phyloP scores from a whole-genome alignment of 2,329 filamentous ascomycete genomes.

The Trichoderma afroharzianum region DNA sequence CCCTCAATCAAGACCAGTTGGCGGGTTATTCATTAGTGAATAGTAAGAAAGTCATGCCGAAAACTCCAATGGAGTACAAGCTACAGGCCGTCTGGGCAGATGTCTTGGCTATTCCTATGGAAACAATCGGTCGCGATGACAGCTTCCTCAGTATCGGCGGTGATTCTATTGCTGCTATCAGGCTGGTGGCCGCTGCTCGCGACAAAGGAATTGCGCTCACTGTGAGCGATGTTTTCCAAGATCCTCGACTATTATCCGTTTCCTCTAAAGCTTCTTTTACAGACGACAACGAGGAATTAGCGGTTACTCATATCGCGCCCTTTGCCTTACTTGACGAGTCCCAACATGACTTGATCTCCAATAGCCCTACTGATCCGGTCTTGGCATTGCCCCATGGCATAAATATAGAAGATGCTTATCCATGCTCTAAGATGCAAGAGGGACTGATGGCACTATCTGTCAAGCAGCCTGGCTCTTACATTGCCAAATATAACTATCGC shows the following conservation, averaged over 20 bases:
- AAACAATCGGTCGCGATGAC: conserved; percentile 17
- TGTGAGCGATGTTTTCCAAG: not conserved
- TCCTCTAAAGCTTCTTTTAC: not conserved
- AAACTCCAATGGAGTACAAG: not conserved
- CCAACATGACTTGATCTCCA: not conserved
- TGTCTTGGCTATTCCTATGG: not conserved
- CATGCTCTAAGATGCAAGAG: not conserved
- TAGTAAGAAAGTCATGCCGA: not conserved
- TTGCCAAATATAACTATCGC: not conserved
- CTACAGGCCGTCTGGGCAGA: conserved; percentile 1
- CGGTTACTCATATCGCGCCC: not conserved
- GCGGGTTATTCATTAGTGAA: not conserved
- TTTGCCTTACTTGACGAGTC: not conserved
- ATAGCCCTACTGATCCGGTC: not conserved
- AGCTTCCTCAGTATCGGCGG: conserved; percentile 41
- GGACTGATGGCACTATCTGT: not conserved
- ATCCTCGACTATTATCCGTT: not conserved
- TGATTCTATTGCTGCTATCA: conserved; percentile 34
- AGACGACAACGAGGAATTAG: not conserved
- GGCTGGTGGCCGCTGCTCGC: conserved; percentile 3
- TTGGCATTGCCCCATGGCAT: not conserved
- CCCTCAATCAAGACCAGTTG: not conserved
- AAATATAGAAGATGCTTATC: not conserved
- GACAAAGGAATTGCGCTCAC: not conserved
- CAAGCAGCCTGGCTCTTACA: not conserved